phyloP scores from a whole-genome alignment of 1,284 basidiomycete genomes.

The Chalciporus sp. region DNA sequence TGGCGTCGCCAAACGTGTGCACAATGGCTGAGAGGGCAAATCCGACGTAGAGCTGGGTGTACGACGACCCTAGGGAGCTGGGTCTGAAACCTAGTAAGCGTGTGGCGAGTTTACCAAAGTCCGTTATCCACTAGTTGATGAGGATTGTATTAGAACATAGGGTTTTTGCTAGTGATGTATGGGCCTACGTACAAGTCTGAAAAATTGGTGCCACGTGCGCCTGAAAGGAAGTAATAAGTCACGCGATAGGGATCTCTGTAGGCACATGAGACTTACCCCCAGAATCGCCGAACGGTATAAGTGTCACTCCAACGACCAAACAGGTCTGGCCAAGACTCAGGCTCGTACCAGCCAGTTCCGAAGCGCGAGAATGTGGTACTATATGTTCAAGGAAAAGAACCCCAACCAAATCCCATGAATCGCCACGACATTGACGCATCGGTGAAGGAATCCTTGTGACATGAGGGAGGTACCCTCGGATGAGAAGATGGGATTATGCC shows the following conservation, averaged over 20 bases:
- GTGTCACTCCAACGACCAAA: slow-evolving; percentile 38
- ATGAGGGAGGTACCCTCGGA: no score
- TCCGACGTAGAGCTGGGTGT: neutral
- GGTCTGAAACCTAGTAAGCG: neutral
- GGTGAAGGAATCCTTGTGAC: no score
- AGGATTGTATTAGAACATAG: neutral
- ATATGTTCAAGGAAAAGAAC: slow-evolving; percentile 3
- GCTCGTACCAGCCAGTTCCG: slow-evolving; percentile 23
- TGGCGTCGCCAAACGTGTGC: slow-evolving; percentile 13
- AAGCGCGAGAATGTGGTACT: slow-evolving; percentile 16
- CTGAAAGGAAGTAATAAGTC: slow-evolving; percentile 11
- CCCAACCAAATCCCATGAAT: no score
- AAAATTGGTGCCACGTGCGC: slow-evolving; percentile 36
- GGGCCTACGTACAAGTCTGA: slow-evolving; percentile 20
- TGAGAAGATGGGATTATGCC: no score
- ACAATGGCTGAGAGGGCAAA: slow-evolving; percentile 3
- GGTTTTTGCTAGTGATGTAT: neutral
- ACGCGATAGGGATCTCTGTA: no score
- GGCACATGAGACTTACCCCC: slow-evolving; percentile 35
- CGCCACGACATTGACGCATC: no score
- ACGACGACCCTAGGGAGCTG: neutral
- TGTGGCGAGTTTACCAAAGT: neutral
- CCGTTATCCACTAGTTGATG: neutral
- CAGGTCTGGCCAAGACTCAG: slow-evolving; percentile 37
- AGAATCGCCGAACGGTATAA: slow-evolving; percentile 39